Percentiles rank a stretch among this genome's conserved stretches.
phyloP scores from a whole-genome alignment of 495 filamentous ascomycete genomes.

The Penicillium dipodomyicola region DNA sequence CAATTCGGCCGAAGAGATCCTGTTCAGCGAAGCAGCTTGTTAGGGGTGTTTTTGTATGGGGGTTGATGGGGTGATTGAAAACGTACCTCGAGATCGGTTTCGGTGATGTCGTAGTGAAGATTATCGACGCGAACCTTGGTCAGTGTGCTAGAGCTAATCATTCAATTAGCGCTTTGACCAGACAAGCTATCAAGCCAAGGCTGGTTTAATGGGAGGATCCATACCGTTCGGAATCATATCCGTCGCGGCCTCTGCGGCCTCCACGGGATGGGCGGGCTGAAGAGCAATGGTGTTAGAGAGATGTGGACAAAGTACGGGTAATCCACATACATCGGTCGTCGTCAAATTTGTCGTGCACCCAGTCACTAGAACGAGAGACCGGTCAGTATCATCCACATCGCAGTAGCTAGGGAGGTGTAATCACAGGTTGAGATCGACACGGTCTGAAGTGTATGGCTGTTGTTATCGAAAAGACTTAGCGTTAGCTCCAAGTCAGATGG shows the following conservation, averaged over 20 bases:
- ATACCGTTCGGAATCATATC: conserved; percentile 53
- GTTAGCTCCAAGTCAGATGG: conserved; percentile 57
- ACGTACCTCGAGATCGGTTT: conserved; percentile 77
- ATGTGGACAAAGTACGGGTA: conserved; percentile 28
- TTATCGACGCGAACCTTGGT: conserved; percentile 85
- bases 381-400: conserved; percentile 18
- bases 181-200: neutral
- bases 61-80: neutral
- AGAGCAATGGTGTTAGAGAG: conserved; percentile 21
- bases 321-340: conserved; percentile 46
- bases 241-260: conserved; percentile 40
- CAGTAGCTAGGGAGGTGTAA: conserved; percentile 6
- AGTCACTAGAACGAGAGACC: conserved; percentile 58
- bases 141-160: conserved; percentile 44
- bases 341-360: conserved; percentile 87
- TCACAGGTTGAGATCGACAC: conserved; percentile 57
- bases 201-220: conserved; percentile 16
- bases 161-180: conserved; percentile 20
- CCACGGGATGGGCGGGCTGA: conserved; percentile 42
- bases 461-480: conserved; percentile 44
- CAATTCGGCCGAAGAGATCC: conserved; percentile 80
- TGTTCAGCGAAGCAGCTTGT: conserved; percentile 28
- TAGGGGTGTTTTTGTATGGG: neutral
- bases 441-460: conserved; percentile 57
- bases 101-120: conserved; percentile 88